phyloP scores from a whole-genome alignment of 495 filamentous ascomycete genomes.

The Aspergillus nanangensis region DNA sequence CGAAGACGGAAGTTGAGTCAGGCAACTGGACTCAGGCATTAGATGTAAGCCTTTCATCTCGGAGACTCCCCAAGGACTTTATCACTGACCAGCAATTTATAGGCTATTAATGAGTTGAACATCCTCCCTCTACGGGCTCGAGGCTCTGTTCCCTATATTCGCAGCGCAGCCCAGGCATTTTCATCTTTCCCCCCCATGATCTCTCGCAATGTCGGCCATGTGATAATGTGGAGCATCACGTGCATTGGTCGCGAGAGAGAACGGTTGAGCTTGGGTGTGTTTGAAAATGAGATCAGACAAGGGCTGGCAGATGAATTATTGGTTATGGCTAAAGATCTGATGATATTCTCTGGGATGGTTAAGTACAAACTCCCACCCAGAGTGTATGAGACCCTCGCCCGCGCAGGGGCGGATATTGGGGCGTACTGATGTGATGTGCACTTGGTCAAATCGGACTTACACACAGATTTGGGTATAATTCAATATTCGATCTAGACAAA shows the following conservation, averaged over 20 bases:
- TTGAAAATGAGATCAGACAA: conserved; percentile 67
- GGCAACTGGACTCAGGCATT: conserved; percentile 72
- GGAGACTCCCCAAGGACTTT: background rate
- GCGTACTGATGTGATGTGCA: conserved; percentile 32
- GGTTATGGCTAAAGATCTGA: conserved; percentile 77
- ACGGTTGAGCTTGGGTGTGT: conserved; percentile 57
- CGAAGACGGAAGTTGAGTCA: conserved; percentile 64
- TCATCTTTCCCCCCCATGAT: conserved; percentile 68
- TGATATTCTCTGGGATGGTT: conserved; percentile 91
- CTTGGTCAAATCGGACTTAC: too few relatives aligned
- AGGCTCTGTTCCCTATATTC: conserved; percentile 69
- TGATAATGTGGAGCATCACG: conserved; percentile 88
- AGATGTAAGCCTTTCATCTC: conserved; percentile 58
- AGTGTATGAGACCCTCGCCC: conserved; percentile 77
- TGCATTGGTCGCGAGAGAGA: conserved; percentile 75
- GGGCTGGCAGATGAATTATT: conserved; percentile 66
- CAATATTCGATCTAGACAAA: too few relatives aligned
- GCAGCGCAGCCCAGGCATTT: conserved; percentile 71
- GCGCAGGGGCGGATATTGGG: conserved; percentile 66
- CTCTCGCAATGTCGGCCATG: conserved; percentile 77
- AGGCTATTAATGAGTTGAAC: conserved; percentile 69
- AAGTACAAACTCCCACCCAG: conserved; percentile 75
- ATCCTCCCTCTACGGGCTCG: conserved; percentile 71
- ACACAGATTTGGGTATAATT: too few relatives aligned
- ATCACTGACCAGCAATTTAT: background rate